phyloP scores from a whole-genome alignment of 371 early-diverging fungal genomes.

The Mortierella sp. region DNA sequence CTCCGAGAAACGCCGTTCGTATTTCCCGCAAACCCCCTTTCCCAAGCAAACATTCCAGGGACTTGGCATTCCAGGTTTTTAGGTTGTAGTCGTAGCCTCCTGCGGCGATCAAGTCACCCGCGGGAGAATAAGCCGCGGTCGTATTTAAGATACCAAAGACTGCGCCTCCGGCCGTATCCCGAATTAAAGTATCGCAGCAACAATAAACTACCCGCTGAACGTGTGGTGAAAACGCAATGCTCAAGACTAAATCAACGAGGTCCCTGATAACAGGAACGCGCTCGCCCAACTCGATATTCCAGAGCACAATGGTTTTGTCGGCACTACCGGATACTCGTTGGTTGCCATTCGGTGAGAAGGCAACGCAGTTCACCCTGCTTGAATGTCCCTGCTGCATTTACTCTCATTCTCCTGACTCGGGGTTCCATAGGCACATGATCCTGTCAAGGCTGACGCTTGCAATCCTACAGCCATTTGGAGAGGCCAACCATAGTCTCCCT shows the following conservation, averaged over 20 bases:
- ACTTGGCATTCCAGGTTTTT: slow-evolving; percentile 8
- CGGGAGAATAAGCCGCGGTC: slow-evolving; percentile 13
- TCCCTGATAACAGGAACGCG: not conserved
- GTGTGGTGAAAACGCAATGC: not conserved
- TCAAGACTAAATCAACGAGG: not conserved
- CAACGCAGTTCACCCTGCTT: not conserved
- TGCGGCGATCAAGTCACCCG: slow-evolving; percentile 12
- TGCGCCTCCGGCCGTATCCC: not conserved
- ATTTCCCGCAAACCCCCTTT: not conserved
- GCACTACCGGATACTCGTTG: not conserved
- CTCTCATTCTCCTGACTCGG: not conserved
- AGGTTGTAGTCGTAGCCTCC: slow-evolving; percentile 3
- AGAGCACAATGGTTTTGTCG: not conserved
- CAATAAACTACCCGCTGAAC: not conserved
- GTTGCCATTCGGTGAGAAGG: not conserved
- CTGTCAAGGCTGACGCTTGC: not conserved
- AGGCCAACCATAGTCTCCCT: too few relatives aligned
- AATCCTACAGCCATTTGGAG: not conserved
- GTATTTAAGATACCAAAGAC: not conserved
- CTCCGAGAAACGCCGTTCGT: not conserved
- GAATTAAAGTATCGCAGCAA: not conserved
- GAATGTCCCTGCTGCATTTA: not conserved
- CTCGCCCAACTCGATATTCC: not conserved
- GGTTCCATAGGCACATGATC: not conserved
- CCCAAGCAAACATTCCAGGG: not conserved